A percentile compares a stretch with the other conserved stretches of the same genome.
Conservation (phyloP, 179 eudicot genomes). For the Carnegiea gigantea region DNA sequence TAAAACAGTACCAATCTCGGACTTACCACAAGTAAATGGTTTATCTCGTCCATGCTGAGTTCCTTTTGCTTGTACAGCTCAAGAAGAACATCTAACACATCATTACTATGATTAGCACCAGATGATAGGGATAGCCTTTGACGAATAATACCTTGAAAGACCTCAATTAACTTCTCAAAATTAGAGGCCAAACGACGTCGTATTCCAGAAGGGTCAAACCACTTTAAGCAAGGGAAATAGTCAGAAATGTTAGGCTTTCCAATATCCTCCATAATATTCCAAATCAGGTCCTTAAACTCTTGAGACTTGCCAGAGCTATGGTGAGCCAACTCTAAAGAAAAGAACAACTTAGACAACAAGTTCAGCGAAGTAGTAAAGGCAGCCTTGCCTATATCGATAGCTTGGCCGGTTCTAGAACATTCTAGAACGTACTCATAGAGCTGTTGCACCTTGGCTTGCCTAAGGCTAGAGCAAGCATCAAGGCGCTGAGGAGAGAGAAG, state of each 20-base stretch:
- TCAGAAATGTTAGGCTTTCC: neutral
- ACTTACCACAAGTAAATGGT: conserved; percentile 6
- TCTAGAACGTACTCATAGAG: neutral
- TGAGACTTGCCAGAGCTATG: neutral
- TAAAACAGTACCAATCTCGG: neutral
- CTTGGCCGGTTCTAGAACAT: neutral
- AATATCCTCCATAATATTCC: conserved; percentile 9
- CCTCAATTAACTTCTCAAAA: neutral
- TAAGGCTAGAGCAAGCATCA: conserved; percentile 11
- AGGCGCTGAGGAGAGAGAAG: conserved; percentile 14
- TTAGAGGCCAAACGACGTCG: neutral
- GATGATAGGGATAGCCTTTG: neutral
- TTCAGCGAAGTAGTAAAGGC: conserved; percentile 9
- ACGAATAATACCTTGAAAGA: neutral
- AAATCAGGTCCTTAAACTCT: conserved; percentile 9
- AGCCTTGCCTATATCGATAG: conserved; percentile 1
- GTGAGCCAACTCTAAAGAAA: neutral
- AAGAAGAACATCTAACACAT: neutral
- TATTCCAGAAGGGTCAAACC: conserved; percentile 1
- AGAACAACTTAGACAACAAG: conserved; percentile 12
- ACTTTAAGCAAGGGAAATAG: conserved; percentile 1
- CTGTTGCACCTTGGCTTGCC: conserved; percentile 9
- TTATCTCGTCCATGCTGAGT: conserved; percentile 2
- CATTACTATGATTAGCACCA: neutral
- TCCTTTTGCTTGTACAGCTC: neutral